Evolutionary conservation across 2,329 filamentous ascomycete genomes (phyloP), one percentile per base, ranked within the genome.

Genomic region (Canariomyces notabilis): DNA sequence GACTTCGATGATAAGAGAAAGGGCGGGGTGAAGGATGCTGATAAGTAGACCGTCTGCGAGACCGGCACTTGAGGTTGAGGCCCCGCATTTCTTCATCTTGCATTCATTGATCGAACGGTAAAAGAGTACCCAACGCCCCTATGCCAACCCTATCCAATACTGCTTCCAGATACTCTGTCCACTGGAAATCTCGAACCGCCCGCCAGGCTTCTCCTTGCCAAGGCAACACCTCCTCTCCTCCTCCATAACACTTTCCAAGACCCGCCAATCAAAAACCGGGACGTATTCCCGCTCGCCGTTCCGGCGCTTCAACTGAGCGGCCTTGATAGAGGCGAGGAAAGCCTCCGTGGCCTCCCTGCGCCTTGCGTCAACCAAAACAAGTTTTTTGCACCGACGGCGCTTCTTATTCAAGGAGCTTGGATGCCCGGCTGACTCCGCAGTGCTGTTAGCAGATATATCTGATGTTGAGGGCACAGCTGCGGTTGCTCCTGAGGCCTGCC

Each of bases 261-360:
- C 52, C 5, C 64, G 53, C 68, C 67, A 71, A 57, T 71, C 67
- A 38, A 59, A 69, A 0, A 64, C 59, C 16, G 61, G 53, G 1
- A 67, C 57, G 41, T 57, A 61, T 36, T 61, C 57, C 14, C 57
- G 57, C 31, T 57, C 56, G 5, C 60, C 60, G 4, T 55, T 55
- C 9, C 46, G 46, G 21, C 55, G 44, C 38, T 40, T 57, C 15
- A 62, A 48, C 2, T 51, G 46, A 0, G 58, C 49, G 0, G 46
- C 55, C 18, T 55, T 46, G 5, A 68, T 55, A 3, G 49, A 35
- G 6, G 52, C 48, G 22, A 70, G 51, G n/a, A 68, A 65, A 0
- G 50, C 48, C 2, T 52, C 46, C 0, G 63, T 63, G 1, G 64
- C 56, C 8, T 61, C 52, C 9, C 48, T 44, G 3, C 62, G 53